Percentiles rank a stretch among this genome's conserved stretches.
Evolutionary conservation across 257 asterid species (phyloP).

Genomic region (Fraxinus cuspidata): DNA sequence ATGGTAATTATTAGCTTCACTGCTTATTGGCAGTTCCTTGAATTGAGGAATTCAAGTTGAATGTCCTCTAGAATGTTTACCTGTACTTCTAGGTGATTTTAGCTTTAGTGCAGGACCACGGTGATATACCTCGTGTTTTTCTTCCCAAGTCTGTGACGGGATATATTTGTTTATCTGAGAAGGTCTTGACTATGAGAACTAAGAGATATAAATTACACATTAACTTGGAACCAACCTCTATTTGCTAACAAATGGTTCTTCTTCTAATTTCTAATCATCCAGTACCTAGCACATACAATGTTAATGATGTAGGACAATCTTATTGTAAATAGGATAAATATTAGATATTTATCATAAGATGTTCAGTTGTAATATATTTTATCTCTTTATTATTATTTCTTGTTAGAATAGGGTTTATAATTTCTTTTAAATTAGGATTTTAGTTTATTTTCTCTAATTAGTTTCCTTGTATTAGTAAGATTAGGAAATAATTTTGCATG

Average conservation of each 20-base stretch:
- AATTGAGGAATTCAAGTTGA: not conserved
- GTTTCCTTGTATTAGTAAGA: too few relatives aligned
- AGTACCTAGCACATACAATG: slow-evolving; percentile 6
- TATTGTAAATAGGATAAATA: too few relatives aligned
- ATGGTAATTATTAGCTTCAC: slow-evolving; percentile 1
- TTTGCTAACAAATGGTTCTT: not conserved
- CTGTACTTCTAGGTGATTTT: slow-evolving; percentile 4
- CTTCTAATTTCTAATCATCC: not conserved
- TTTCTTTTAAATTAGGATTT: too few relatives aligned
- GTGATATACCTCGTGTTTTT: slow-evolving; percentile 4
- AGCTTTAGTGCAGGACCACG: slow-evolving; percentile 14
- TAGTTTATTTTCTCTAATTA: too few relatives aligned
- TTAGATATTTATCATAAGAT: too few relatives aligned
- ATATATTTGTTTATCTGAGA: slow-evolving; percentile 9
- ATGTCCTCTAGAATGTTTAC: not conserved
- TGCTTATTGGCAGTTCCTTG: not conserved
- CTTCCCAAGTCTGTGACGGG: not conserved
- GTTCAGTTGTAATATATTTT: too few relatives aligned
- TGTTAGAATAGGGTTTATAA: too few relatives aligned
- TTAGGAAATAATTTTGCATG: too few relatives aligned
- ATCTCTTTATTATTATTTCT: too few relatives aligned
- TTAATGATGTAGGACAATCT: too few relatives aligned
- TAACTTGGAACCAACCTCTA: not conserved
- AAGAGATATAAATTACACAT: not conserved
- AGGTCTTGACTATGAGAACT: not conserved